Base-by-base conservation (phyloP, 2,329 filamentous ascomycete genomes). In the Akanthomyces muscarius region DNA sequence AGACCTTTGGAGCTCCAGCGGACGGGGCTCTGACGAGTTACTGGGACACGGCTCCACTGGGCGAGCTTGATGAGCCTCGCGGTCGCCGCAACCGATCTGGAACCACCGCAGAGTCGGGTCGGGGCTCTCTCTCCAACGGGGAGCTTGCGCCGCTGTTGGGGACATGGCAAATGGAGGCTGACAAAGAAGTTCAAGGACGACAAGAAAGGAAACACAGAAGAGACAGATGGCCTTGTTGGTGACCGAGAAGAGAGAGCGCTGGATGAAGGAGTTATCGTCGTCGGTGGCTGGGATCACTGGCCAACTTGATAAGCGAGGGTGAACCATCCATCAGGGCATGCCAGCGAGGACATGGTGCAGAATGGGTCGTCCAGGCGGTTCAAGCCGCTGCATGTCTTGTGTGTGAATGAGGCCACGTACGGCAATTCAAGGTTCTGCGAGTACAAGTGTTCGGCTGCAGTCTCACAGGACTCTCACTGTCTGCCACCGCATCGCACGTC, bases 31-130 rank as follows among this genome's bases (percentile, higher is more conserved):
- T 5, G 38, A 16, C 16, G 10, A 16, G 28, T 30, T 30, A 30
- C 28, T 4, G 28, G 28, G 4, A 6, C 28, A 6, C 28, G 33
- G 50, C 30, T 38, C 50, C 50, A 53, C 50, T 21, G 18, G 5
- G n/a, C 13, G 50, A 33, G 30, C 50, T 52, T 33, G 25, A 4
- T 14, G 16, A 5, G 16, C 33, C 33, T 36, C 33, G 33, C 33
- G 8, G 18, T 55, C 18, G 51, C 51, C 52, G 52, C 52, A 28
- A 42, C 52, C 33, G 52, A 55, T 55, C 52, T 55, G 52, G 36
- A 33, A 16, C 21, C 52, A 42, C 36, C 36, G 23, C 8, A 16
- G 47, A 28, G 21, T 8, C 23, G 21, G 47, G 23, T 51, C 47
- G 23, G 25, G 25, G 36, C 36, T 13, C 10, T 6, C 10, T 51